Evolutionary conservation across 2,329 filamentous ascomycete species (phyloP).

Genomic region (Aspergillus sp.): DNA sequence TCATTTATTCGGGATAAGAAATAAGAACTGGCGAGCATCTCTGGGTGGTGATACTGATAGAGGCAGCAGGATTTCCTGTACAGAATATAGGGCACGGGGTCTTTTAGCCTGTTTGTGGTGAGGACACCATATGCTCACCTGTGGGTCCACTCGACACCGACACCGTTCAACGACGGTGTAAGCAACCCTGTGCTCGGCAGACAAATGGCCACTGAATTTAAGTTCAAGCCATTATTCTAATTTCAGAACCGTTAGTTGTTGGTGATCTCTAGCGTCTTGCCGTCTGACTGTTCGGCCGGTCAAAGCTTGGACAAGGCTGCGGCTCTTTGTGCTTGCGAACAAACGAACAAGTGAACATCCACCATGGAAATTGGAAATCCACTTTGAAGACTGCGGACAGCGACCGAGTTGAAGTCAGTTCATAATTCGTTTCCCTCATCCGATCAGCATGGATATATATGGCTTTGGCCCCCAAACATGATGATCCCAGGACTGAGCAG

Average conservation of each 20-base stretch:
- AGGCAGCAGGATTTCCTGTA: background rate
- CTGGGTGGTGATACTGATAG: too few species aligned
- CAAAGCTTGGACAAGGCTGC: background rate
- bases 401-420: background rate
- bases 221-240: background rate
- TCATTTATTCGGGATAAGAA: background rate
- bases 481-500: background rate
- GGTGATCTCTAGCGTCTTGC: background rate
- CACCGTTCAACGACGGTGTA: too few species aligned
- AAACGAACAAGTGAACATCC: background rate
- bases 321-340: background rate
- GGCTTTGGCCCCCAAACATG: slow-evolving; percentile 6
- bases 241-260: background rate
- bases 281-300: background rate
- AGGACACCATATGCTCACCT: too few species aligned
- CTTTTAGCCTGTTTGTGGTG: background rate
- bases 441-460: background rate
- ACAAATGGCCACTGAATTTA: background rate
- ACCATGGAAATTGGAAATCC: background rate
- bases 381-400: background rate
- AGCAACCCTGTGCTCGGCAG: too few species aligned
- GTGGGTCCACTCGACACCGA: too few species aligned
- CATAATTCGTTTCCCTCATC: background rate
- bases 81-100: background rate
- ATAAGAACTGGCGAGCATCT: too few species aligned